phyloP scores from a whole-genome alignment of 106 monocot genomes.

The Hemerocallis citrina region DNA sequence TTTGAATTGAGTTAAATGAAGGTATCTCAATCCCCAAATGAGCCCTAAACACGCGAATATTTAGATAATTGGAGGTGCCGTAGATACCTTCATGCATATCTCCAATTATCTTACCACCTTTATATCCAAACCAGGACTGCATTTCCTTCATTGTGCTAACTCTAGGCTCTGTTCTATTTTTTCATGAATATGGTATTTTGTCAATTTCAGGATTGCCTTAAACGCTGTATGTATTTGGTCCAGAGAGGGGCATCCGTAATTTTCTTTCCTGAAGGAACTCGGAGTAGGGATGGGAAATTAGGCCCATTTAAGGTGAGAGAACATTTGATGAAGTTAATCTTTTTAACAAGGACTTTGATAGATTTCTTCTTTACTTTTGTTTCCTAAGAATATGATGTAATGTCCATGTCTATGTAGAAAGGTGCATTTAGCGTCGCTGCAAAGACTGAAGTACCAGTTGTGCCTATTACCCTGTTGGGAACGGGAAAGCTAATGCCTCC shows the following conservation, averaged over 20 bases:
- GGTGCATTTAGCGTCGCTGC: slow-evolving; percentile 88
- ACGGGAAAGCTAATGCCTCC: slow-evolving; percentile 81
- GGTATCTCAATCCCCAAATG: no score
- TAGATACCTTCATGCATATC: no score
- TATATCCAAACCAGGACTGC: no score
- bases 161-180: background rate
- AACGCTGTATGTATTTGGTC: slow-evolving; percentile 72
- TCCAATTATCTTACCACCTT: no score
- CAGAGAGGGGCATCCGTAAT: slow-evolving; percentile 86
- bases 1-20: no score
- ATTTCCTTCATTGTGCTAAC: background rate
- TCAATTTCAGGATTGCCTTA: slow-evolving; percentile 74
- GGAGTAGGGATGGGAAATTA: slow-evolving; percentile 85
- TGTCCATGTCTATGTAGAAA: slow-evolving; percentile 76
- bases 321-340: no score
- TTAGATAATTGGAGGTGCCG: no score
- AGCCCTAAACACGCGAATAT: no score
- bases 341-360: no score
- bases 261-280: slow-evolving; percentile 98
- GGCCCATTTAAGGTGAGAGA: slow-evolving; percentile 73
- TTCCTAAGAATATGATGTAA: no score
- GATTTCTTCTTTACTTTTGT: no score
- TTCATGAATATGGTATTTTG: background rate
- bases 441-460: slow-evolving; percentile 80
- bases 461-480: slow-evolving; percentile 85